Evolutionary conservation across 495 filamentous ascomycete species (phyloP), one percentile per base, ranked within the genome.

Genomic region (Usnea hakonensis): DNA sequence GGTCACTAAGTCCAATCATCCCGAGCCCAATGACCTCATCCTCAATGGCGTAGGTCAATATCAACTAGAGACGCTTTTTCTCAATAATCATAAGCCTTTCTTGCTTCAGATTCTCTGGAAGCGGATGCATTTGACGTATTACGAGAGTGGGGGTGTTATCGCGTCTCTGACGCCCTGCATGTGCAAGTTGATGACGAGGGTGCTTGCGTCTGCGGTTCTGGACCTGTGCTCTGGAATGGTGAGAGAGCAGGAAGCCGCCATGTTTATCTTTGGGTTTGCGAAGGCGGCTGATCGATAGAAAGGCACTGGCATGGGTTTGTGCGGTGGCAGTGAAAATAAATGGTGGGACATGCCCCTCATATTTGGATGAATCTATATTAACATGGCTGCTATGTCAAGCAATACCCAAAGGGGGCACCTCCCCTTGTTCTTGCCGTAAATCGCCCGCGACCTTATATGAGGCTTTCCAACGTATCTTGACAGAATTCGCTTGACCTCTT

Each of bases 381-480:
- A 41, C 6, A 33, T 35, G 28, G 5, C 52, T 35, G 13, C 46
- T 26, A 14, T 10, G 55, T 70, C 70, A 87, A 52, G 87, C 81
- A 73, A 97, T 82, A 4, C 88, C 88, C 71, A 98, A 82, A 59
- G 87, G 80, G n/a, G 86, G 81, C 61, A 97, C 87, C 79, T 95
- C 91, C 21, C 93, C 94, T 74, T 90, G 90, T 76, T 97, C 91
- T 60, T 88, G 82, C 61, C 80, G 84, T 68, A 80, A 72, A 68
- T 86, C 81, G 11, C 71, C 76, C 2, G 82, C 89, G 4, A 94
- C 70, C 69, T 81, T 84, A 74, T 97, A 97, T 19, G 84, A 81
- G 13, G 87, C 87, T 69, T 89, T 88, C 89, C 91, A 98, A 64
- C 94, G 77, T 72, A 98, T 83, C 75, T 92, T 95, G 63, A 96